Conservation (phyloP, 169 alveolate species). For the Theileria orientalis region DNA sequence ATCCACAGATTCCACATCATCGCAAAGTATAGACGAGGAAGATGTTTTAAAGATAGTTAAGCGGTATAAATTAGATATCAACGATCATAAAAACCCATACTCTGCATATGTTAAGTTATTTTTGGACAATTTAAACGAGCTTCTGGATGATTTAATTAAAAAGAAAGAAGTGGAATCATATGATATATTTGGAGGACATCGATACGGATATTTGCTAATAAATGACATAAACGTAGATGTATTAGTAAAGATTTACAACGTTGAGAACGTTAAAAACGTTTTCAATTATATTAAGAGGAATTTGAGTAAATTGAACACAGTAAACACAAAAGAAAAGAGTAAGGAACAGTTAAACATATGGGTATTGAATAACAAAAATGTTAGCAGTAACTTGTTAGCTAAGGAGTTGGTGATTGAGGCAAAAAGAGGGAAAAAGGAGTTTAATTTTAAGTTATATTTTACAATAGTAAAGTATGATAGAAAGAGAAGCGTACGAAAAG, state of each 20-base stretch:
- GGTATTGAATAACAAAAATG: not conserved
- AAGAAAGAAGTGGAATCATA: not conserved
- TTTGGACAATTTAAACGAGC: not conserved
- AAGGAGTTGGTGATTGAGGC: not conserved
- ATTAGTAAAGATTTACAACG: not conserved
- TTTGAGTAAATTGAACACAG: not conserved
- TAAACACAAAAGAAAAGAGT: not conserved
- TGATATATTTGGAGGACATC: not conserved
- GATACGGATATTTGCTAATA: not conserved
- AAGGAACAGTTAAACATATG: not conserved
- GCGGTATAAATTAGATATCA: not conserved
- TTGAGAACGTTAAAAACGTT: not conserved
- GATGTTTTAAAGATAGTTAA: not conserved
- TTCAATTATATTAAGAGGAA: not conserved
- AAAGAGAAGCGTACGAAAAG: not conserved
- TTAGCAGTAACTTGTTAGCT: not conserved
- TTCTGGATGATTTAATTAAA: not conserved
- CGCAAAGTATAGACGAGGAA: not conserved
- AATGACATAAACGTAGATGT: constrained; percentile 2
- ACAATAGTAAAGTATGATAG: not conserved
- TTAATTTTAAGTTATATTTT: not conserved
- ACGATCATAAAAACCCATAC: not conserved
- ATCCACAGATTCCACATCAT: not conserved
- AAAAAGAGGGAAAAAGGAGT: not conserved
- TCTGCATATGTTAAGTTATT: not conserved